Conservation (phyloP, 129 eudicot species). For the Flaveria sonorensis region DNA sequence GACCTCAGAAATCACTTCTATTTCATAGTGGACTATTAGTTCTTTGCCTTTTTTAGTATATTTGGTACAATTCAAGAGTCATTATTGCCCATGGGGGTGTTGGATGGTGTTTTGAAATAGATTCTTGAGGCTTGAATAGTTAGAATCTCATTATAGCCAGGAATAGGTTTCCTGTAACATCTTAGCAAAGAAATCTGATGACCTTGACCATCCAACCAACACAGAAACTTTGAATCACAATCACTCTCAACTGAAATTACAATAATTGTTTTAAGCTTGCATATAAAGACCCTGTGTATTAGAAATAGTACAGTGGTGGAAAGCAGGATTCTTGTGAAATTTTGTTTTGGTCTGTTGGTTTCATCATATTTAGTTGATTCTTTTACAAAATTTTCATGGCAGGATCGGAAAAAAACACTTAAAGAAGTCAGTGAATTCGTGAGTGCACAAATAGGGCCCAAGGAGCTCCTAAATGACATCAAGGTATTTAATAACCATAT, state of each 20-base stretch:
- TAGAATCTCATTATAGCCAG: too few relatives aligned
- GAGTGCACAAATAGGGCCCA: constrained; percentile 64
- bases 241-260: neutral
- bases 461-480: constrained; percentile 74
- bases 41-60: neutral
- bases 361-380: neutral
- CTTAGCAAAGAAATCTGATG: neutral
- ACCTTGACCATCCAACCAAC: neutral
- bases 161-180: too few relatives aligned
- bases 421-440: constrained; percentile 70
- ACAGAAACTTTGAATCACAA: neutral
- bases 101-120: neutral
- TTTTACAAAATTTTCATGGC: constrained; percentile 31
- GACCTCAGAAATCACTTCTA: neutral
- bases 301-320: neutral
- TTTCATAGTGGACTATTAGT: neutral
- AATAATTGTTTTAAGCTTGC: neutral
- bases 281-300: neutral
- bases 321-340: neutral
- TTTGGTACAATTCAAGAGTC: neutral
- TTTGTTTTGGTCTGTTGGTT: constrained; percentile 23
- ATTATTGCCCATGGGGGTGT: neutral
- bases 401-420: constrained; percentile 82
- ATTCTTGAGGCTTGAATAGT: neutral
- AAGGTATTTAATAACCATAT: constrained; percentile 47